Conservation (phyloP, 768 basidiomycete genomes). For the Clitopilus passeckerianus region DNA sequence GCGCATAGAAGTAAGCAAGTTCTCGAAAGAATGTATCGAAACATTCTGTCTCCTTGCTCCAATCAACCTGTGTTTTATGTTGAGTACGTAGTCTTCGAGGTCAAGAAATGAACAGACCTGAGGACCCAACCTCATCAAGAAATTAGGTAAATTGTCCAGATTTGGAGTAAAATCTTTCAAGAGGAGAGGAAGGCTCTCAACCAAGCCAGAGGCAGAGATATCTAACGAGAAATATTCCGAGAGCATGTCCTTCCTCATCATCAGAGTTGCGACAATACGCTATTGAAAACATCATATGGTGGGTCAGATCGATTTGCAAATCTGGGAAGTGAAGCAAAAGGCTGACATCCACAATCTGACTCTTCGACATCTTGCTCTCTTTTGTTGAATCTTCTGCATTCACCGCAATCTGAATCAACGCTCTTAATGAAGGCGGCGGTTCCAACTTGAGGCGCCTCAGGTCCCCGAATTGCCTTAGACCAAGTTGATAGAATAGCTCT, state of each 20-base stretch:
- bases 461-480: constrained; percentile 85
- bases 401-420: constrained; percentile 75
- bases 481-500: constrained; percentile 94
- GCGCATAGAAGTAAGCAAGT: constrained; percentile 87
- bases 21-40: constrained; percentile 85
- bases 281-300: constrained; percentile 17
- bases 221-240: constrained; percentile 84
- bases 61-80: constrained; percentile 63
- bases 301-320: too few species aligned
- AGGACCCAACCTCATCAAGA: constrained; percentile 90
- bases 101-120: constrained; percentile 44
- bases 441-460: constrained; percentile 73
- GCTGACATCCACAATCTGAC: constrained; percentile 68
- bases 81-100: not conserved
- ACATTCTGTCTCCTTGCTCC: constrained; percentile 81
- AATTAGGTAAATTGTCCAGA: constrained; percentile 82
- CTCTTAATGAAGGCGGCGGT: constrained; percentile 70
- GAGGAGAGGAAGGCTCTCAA: constrained; percentile 80
- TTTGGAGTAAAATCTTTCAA: constrained; percentile 88
- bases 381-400: constrained; percentile 59
- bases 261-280: constrained; percentile 62
- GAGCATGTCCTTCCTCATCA: constrained; percentile 74
- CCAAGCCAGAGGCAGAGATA: constrained; percentile 58
- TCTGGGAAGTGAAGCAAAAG: too few species aligned
- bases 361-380: constrained; percentile 48